Evolutionary conservation across 1,284 basidiomycete species (phyloP).

Genomic region (Athelia sp.): DNA sequence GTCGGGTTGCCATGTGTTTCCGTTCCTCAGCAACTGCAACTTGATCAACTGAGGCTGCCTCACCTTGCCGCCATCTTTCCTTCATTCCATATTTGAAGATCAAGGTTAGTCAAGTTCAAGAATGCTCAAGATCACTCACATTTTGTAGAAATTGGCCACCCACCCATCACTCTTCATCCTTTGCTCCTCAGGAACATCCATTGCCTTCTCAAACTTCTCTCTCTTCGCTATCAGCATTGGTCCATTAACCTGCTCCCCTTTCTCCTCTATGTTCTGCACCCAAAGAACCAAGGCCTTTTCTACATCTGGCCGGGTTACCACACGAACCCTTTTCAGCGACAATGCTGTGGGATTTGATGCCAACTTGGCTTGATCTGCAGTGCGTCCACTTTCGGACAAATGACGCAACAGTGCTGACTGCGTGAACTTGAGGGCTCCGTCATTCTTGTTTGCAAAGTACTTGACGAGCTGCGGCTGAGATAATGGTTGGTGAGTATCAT

Average conservation of each 20-base stretch:
- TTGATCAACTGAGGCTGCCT: not conserved
- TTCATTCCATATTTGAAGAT: not conserved
- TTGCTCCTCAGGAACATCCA: not conserved
- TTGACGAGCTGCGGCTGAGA: constrained; percentile 17
- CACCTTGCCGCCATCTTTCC: not conserved
- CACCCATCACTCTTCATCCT: not conserved
- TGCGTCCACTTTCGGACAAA: constrained; percentile 11
- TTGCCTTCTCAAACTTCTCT: not conserved
- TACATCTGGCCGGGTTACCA: constrained; percentile 22
- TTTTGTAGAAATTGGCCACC: not conserved
- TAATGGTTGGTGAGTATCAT: constrained; percentile 17
- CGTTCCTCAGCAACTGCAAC: not conserved
- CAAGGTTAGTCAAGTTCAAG: not conserved
- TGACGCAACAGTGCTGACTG: constrained; percentile 18
- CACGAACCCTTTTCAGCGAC: constrained; percentile 13
- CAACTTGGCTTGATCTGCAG: constrained; percentile 3
- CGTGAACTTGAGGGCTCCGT: constrained; percentile 16
- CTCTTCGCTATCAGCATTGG: not conserved
- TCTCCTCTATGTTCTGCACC: constrained; percentile 18
- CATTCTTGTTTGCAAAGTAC: constrained; percentile 16
- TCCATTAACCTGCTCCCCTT: constrained; percentile 10
- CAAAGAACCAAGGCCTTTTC: constrained; percentile 19
- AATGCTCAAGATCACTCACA: not conserved
- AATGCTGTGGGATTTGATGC: constrained; percentile 16
- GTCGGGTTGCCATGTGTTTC: not conserved